Base-by-base conservation (phyloP, 352 stramenopile species). In the Pythium utonaiense region DNA sequence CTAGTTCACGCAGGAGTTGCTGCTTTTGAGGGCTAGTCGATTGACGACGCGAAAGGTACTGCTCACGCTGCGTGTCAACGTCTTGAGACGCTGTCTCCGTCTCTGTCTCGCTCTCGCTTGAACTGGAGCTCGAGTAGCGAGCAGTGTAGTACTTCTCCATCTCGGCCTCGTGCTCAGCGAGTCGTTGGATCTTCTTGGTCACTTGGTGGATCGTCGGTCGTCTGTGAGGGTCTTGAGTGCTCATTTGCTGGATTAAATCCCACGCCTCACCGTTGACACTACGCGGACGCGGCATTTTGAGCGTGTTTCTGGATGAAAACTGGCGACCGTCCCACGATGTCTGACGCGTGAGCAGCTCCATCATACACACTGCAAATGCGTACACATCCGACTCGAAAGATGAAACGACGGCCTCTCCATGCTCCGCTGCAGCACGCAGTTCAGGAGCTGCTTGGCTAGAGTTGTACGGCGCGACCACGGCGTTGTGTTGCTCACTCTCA, bases 291-390 rank as follows among this genome's bases (percentile, higher is more conserved):
- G 47, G 53, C 3, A 42, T 22, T 2, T 53, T 55, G n/a, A 56
- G 31, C 24, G 45, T 53, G 3, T 33, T n/a, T 40, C 41, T 57
- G 7, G 51, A 38, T 16, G 62, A 21, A 36, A 53, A 40, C 27
- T 58, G 50, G 9, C 61, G 31, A 10, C 50, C 31, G 5, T 22
- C n/a, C 25, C 34, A 55, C 17, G 34, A 54, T 1, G 53, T 19
- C 9, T 63, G 24, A 2, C 19, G 24, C 1, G 57, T 52, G 24
- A 70, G 22, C 9, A 70, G 24, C 57, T 70, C 52, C 13, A 84
- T 13, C 17, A 87, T 69, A 45, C 73, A 85, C 52, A 83, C 70
- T 1, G 65, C 77, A n/a, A 87, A 71, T n/a, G 73, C 67, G 41
- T 76, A 85, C 1, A 87, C 54, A 24, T 84, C 75, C 0, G 70